Evolutionary conservation across 2,329 filamentous ascomycete species (phyloP).

Genomic region (Microdochium trichocladiopsis): DNA sequence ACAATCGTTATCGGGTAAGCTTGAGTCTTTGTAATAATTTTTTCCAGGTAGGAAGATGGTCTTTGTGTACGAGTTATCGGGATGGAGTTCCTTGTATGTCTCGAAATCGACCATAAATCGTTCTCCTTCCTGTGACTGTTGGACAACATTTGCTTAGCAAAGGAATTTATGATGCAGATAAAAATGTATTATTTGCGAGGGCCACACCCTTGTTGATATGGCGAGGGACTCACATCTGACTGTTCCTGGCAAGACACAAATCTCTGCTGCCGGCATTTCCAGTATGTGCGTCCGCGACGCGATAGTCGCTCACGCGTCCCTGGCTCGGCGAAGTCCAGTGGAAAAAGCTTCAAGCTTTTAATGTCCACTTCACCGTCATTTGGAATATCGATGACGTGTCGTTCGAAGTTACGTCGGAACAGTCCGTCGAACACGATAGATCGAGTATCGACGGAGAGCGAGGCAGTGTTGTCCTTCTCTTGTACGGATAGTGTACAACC

Average conservation of each 20-base stretch:
- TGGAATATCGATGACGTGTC: neutral
- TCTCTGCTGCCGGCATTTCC: constrained; percentile 2
- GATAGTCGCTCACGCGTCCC: neutral
- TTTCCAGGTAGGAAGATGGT: neutral
- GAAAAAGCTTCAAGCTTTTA: neutral
- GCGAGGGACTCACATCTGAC: neutral
- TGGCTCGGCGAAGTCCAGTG: constrained; percentile 1
- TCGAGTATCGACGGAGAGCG: neutral
- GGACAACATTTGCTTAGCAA: no score
- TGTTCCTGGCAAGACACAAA: constrained; percentile 3
- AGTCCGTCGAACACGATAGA: neutral
- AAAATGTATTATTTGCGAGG: no score
- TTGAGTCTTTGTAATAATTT: neutral
- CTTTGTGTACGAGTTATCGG: neutral
- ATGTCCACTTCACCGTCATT: constrained; percentile 2
- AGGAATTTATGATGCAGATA: no score
- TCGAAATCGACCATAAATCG: constrained; percentile 8
- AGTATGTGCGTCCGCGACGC: constrained; percentile 1
- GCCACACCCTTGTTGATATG: neutral
- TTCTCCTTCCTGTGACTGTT: neutral
- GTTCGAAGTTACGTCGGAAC: neutral
- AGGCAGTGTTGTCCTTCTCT: neutral
- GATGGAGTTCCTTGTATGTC: constrained; percentile 6
- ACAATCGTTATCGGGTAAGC: neutral
- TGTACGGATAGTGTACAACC: neutral